Percentiles rank a stretch among this genome's conserved stretches.
Conservation (phyloP, 306 rosid genomes). For the Mimosa bimucronata region DNA sequence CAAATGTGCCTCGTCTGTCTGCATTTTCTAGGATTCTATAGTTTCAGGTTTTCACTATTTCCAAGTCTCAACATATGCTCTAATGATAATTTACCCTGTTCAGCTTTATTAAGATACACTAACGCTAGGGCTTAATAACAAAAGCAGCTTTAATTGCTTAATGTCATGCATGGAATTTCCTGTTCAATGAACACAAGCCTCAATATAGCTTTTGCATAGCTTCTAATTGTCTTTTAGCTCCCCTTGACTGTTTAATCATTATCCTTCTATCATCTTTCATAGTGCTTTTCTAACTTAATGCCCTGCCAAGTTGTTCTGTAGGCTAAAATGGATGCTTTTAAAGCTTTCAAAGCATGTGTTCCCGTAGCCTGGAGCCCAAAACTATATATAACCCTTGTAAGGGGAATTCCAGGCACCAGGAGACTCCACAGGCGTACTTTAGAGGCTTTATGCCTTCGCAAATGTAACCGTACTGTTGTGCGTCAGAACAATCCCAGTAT, state of each 20-base stretch:
- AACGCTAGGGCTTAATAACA: neutral
- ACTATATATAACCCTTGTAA: slow-evolving; percentile 8
- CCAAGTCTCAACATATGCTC: neutral
- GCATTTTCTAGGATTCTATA: neutral
- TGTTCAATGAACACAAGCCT: neutral
- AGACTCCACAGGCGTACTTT: slow-evolving; percentile 21
- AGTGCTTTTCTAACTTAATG: neutral
- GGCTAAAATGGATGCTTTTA: slow-evolving; percentile 60
- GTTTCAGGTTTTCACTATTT: neutral
- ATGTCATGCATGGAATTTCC: neutral
- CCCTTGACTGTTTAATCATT: neutral
- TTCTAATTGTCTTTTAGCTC: neutral
- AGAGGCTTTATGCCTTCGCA: slow-evolving; percentile 9
- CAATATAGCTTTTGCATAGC: neutral
- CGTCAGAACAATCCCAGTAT: slow-evolving; percentile 1
- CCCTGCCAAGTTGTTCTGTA: neutral
- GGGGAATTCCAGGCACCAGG: slow-evolving; percentile 21
- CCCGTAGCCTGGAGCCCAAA: slow-evolving; percentile 39
- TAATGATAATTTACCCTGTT: neutral
- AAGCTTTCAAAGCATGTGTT: slow-evolving; percentile 64
- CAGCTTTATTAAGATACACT: neutral
- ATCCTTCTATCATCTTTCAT: neutral
- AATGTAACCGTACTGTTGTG: slow-evolving; percentile 15
- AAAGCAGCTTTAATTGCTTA: neutral
- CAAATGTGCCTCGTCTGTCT: neutral